Conservation (phyloP, 257 asterid genomes). For the Solanum clarkiae region DNA sequence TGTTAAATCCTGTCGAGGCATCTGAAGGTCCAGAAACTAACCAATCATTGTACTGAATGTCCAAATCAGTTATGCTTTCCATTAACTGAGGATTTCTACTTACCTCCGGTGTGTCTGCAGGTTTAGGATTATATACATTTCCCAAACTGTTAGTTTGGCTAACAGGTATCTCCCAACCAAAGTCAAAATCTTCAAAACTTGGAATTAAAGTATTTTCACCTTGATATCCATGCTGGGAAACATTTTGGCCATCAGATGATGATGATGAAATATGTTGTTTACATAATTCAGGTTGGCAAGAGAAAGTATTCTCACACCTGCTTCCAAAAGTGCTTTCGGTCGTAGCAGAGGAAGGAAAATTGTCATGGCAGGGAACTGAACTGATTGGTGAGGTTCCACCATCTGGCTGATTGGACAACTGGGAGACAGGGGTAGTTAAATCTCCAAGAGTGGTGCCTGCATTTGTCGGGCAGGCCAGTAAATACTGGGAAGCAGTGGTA, state of each 20-base stretch:
- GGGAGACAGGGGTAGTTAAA: conserved; percentile 15
- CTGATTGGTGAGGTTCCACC: conserved; percentile 6
- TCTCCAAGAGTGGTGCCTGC: neutral
- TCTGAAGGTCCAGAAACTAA: conserved; percentile 15
- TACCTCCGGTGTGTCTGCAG: neutral
- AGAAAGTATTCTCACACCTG: conserved; percentile 3
- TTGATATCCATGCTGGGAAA: conserved; percentile 13
- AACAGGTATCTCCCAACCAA: conserved; percentile 11
- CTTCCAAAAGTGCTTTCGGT: conserved; percentile 2
- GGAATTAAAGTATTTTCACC: conserved; percentile 6
- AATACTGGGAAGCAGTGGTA: conserved; percentile 5
- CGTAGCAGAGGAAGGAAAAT: conserved; percentile 7
- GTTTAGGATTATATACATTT: neutral
- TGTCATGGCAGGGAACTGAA: conserved; percentile 13
- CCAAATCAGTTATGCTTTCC: conserved; percentile 6
- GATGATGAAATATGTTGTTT: neutral
- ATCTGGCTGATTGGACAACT: conserved; percentile 12
- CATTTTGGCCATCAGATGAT: conserved; percentile 7
- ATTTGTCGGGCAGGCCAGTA: neutral
- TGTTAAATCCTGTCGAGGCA: conserved; percentile 10
- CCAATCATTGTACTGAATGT: conserved; percentile 28
- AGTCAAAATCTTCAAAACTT: conserved; percentile 10
- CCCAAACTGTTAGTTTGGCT: conserved; percentile 11
- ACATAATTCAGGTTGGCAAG: neutral
- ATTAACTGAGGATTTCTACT: conserved; percentile 16